phyloP scores from a whole-genome alignment of 1,139 yeast genomes.

The Magnusiomyces starmeri region DNA sequence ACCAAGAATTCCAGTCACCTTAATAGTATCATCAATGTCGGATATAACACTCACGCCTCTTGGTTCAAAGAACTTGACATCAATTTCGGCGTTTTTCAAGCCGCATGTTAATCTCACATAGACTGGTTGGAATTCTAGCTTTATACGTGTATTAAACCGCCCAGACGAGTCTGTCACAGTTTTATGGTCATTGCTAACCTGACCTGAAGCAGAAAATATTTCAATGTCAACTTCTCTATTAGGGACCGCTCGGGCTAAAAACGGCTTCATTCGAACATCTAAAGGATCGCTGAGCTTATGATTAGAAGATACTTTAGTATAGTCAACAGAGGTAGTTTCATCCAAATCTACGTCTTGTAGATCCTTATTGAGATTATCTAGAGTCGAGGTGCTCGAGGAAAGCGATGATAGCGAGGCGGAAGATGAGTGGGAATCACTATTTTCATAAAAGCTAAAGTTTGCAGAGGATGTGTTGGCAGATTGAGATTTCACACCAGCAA shows the following conservation, averaged over 20 bases:
- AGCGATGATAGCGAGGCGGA: neutral
- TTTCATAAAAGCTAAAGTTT: slow-evolving; percentile 6
- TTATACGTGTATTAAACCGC: slow-evolving; percentile 34
- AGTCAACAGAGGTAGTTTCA: neutral
- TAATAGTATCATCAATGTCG: slow-evolving; percentile 92
- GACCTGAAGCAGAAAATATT: slow-evolving; percentile 5
- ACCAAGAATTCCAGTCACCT: slow-evolving; percentile 82
- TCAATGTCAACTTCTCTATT: slow-evolving; percentile 16
- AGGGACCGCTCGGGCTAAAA: slow-evolving; percentile 19
- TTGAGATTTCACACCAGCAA: slow-evolving; percentile 40
- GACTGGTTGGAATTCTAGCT: slow-evolving; percentile 23
- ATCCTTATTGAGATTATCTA: neutral
- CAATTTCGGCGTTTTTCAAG: slow-evolving; percentile 12
- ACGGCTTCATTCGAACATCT: slow-evolving; percentile 19
- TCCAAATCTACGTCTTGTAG: neutral
- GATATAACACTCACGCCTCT: slow-evolving; percentile 69
- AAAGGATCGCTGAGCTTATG: slow-evolving; percentile 5
- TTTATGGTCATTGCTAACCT: neutral
- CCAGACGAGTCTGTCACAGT: slow-evolving; percentile 30
- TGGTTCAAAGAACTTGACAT: slow-evolving; percentile 24
- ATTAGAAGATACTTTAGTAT: slow-evolving; percentile 1
- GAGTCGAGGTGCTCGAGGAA: neutral
- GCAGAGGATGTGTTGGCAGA: slow-evolving; percentile 17
- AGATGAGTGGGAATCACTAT: slow-evolving; percentile 9
- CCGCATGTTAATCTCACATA: neutral